These are phyloP conservation scores for Podosphaera xanthii DNA, from an alignment of 2,329 filamentous ascomycete genomes.

Conservation along the genomic window DNA sequence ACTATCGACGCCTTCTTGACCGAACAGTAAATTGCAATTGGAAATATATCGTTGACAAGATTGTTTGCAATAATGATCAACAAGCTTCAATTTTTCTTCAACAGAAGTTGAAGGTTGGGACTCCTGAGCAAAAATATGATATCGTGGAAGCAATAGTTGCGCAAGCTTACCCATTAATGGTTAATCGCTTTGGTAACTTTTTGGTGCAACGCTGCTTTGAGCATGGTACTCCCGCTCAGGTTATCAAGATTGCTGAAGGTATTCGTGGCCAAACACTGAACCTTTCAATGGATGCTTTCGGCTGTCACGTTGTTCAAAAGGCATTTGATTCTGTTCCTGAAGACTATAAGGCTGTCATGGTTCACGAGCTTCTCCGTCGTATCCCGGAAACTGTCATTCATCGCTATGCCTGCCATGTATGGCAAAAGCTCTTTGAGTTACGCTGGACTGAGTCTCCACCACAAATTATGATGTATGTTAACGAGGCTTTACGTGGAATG, in stretches of 20 bases:
- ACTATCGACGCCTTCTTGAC: slow-evolving; percentile 86
- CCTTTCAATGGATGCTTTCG: slow-evolving; percentile 95
- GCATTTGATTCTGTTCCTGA: slow-evolving; percentile 95
- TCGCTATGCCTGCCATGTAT: slow-evolving; percentile 95
- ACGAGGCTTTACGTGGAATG: slow-evolving; percentile 84
- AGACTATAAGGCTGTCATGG: slow-evolving; percentile 95
- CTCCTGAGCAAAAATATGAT: slow-evolving; percentile 83
- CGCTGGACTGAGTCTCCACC: slow-evolving; percentile 87
- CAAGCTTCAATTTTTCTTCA: slow-evolving; percentile 97
- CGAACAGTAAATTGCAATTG: slow-evolving; percentile 95
- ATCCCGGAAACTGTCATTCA: slow-evolving; percentile 98
- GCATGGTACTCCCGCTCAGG: slow-evolving; percentile 83
- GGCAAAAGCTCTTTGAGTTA: slow-evolving; percentile 97
- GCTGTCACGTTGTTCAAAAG: slow-evolving; percentile 95
- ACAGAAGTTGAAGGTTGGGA: slow-evolving; percentile 95
- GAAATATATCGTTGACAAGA: slow-evolving; percentile 99
- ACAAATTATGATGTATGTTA: slow-evolving; percentile 97
- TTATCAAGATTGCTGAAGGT: slow-evolving; percentile 80
- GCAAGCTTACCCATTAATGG: slow-evolving; percentile 87
- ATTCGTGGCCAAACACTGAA: slow-evolving; percentile 86
- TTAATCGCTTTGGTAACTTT: slow-evolving; percentile 97
- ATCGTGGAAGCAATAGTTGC: slow-evolving; percentile 92
- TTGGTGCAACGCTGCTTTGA: slow-evolving; percentile 97
- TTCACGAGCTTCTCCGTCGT: slow-evolving; percentile 82
- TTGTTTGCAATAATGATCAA: slow-evolving; percentile 97